phyloP scores from a whole-genome alignment of 164 flowering plant genomes.

The Cinnamomum micranthum region DNA sequence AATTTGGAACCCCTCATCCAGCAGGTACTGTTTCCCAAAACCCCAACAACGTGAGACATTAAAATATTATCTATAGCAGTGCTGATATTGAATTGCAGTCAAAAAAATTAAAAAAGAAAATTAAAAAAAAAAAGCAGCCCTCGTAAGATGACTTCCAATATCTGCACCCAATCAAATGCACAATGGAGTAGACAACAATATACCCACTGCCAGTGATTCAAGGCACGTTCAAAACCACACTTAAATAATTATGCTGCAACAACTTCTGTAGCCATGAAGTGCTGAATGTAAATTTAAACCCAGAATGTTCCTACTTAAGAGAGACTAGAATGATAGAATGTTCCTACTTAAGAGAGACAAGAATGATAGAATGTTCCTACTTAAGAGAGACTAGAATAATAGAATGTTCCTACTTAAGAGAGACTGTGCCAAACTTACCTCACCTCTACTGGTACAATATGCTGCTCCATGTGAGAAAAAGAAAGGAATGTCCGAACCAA shows the following conservation, averaged over 20 bases:
- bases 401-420: background rate
- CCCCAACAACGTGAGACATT: background rate
- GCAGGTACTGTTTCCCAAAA: background rate
- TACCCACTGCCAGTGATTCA: background rate
- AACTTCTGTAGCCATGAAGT: background rate
- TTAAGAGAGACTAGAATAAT: no score
- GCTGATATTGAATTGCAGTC: background rate
- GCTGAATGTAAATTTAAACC: background rate
- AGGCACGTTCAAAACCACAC: background rate
- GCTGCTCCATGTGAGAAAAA: conserved; percentile 98
- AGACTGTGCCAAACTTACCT: conserved; percentile 46
- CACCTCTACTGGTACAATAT: conserved; percentile 97
- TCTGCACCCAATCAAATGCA: background rate
- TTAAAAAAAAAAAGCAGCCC: background rate
- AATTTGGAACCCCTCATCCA: background rate
- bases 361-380: background rate
- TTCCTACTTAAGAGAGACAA: background rate
- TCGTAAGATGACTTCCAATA: background rate
- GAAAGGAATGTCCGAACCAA: conserved; percentile 96
- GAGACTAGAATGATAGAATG: no score
- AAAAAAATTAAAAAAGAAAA: no score
- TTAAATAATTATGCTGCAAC: background rate
- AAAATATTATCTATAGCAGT: no score
- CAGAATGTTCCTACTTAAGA: background rate
- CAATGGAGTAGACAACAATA: background rate